Evolutionary conservation across 1,139 yeast genomes (phyloP).

Genomic region (Oligophagozyma castellii): DNA sequence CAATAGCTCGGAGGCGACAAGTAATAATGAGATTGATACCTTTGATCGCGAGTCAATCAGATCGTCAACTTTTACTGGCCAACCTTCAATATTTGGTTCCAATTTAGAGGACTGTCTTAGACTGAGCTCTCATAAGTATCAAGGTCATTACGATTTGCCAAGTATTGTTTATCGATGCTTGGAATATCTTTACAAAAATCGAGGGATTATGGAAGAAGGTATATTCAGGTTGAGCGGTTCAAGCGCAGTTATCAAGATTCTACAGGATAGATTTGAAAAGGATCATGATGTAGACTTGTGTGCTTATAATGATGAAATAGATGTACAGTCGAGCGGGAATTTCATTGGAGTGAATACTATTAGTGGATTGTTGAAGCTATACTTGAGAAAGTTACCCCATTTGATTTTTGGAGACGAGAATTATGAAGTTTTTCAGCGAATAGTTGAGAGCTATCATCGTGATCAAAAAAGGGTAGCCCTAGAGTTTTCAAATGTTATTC

Average conservation of each 20-base stretch:
- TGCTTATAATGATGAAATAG: slow-evolving; percentile 13
- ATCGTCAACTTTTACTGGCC: not conserved
- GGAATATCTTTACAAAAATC: slow-evolving; percentile 48
- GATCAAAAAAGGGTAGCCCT: slow-evolving; percentile 23
- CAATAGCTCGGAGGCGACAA: slow-evolving; percentile 5
- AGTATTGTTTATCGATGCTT: slow-evolving; percentile 68
- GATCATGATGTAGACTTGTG: slow-evolving; percentile 57
- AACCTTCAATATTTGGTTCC: slow-evolving; percentile 45
- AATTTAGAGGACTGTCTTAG: slow-evolving; percentile 41
- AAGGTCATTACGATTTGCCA: slow-evolving; percentile 42
- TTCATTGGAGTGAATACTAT: slow-evolving; percentile 54
- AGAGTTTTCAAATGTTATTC: slow-evolving; percentile 23
- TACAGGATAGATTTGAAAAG: slow-evolving; percentile 55
- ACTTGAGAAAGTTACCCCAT: slow-evolving; percentile 56
- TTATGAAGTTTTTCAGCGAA: slow-evolving; percentile 28
- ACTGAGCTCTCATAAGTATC: slow-evolving; percentile 34
- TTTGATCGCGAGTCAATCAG: no score
- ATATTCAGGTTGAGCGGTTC: slow-evolving; percentile 86
- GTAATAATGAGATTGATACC: not conserved
- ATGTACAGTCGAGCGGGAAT: slow-evolving; percentile 6
- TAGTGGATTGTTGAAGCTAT: slow-evolving; percentile 64
- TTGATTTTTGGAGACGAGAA: slow-evolving; percentile 44
- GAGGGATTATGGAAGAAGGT: slow-evolving; percentile 80
- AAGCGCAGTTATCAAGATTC: slow-evolving; percentile 56
- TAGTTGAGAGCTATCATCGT: slow-evolving; percentile 22